Evolutionary conservation across 2,329 filamentous ascomycete species (phyloP), one percentile per base, ranked within the genome.

Genomic region (Chalara sp.): DNA sequence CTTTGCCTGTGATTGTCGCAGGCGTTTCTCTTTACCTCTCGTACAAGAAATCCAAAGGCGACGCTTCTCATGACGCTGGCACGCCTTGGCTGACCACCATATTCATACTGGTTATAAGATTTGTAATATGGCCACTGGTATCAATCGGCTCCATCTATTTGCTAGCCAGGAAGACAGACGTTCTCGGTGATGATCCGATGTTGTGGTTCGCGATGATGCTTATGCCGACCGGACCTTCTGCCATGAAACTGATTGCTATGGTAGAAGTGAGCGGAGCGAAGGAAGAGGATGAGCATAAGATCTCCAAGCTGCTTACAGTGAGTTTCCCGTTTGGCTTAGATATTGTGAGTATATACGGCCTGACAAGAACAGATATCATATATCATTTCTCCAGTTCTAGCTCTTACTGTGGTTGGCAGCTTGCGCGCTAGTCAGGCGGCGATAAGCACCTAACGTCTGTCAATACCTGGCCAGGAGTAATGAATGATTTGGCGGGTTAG

Each of bases 1-100:
- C 79, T 0, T 67, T 84, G 30, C 84, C 84, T 32, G 79, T 86
- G 12, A 75, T 87, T 12, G 74, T 86, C 0, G 81, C 84, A 0
- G 83, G 84, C 1, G 78, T 84, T n/a, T 83, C 82, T 56, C 72
- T 87, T 1, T 80, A 76, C 50, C 73, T 73, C 28, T 74, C 76
- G 12, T 68, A 80, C 55, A 63, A 70, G 51, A 69, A 69, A 52
- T 72, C 74, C 61, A 73, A 72, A 56, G 21, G 21, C 21, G 21
- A 21, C 21, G 21, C 21, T 21, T 63, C 67, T 32, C 66, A 71
- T 45, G 62, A 72, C 48, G 56, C 71, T 37, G 44, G 44, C 10
- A 67, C 81, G 5, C 76, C 78, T 0, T 78, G 74, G 70, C 52
- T 61, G 1, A 73, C 76, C 0, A 69, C 80, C 12, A 54, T 67